Conservation (phyloP, 2,329 filamentous ascomycete species). For the Plectosphaerella plurivora region DNA sequence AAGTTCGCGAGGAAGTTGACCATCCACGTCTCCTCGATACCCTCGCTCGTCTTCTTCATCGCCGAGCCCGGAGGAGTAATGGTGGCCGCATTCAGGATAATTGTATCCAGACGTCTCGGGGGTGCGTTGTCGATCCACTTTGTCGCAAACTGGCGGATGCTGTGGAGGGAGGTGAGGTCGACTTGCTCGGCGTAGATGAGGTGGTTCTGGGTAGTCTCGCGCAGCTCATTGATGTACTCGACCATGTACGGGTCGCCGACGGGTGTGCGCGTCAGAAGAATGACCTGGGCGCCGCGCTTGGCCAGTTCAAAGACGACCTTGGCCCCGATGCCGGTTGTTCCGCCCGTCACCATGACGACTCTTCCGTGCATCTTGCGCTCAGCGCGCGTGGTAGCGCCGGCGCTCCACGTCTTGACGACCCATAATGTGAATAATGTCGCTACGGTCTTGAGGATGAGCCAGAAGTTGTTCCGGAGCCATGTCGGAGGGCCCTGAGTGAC, state of each 20-base stretch:
- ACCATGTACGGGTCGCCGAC: slow-evolving; percentile 82
- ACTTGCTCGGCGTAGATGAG: slow-evolving; percentile 95
- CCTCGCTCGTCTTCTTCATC: slow-evolving; percentile 64
- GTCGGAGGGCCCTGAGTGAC: slow-evolving; percentile 44
- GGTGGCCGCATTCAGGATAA: slow-evolving; percentile 81
- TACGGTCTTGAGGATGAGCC: slow-evolving; percentile 33
- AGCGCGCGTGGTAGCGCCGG: slow-evolving; percentile 67
- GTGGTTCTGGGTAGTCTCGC: slow-evolving; percentile 70
- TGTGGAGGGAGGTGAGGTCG: slow-evolving; percentile 82
- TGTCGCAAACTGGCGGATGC: slow-evolving; percentile 87
- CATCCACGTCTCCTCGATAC: slow-evolving; percentile 86
- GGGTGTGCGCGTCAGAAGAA: slow-evolving; percentile 80
- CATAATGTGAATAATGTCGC: slow-evolving; percentile 32
- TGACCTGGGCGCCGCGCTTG: slow-evolving; percentile 77
- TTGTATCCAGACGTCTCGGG: slow-evolving; percentile 81
- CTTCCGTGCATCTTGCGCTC: slow-evolving; percentile 90
- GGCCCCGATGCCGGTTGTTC: slow-evolving; percentile 89
- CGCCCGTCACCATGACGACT: slow-evolving; percentile 89
- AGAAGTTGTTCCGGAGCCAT: slow-evolving; percentile 41
- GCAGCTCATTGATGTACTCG: slow-evolving; percentile 88
- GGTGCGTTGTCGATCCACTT: slow-evolving; percentile 97
- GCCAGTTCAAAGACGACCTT: slow-evolving; percentile 72
- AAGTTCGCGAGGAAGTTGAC: slow-evolving; percentile 96
- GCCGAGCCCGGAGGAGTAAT: slow-evolving; percentile 64
- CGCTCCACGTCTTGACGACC: slow-evolving; percentile 68